Percentiles rank a stretch among this genome's conserved stretches.
phyloP scores from a whole-genome alignment of 768 basidiomycete species.

The Multifurca ochricompacta region DNA sequence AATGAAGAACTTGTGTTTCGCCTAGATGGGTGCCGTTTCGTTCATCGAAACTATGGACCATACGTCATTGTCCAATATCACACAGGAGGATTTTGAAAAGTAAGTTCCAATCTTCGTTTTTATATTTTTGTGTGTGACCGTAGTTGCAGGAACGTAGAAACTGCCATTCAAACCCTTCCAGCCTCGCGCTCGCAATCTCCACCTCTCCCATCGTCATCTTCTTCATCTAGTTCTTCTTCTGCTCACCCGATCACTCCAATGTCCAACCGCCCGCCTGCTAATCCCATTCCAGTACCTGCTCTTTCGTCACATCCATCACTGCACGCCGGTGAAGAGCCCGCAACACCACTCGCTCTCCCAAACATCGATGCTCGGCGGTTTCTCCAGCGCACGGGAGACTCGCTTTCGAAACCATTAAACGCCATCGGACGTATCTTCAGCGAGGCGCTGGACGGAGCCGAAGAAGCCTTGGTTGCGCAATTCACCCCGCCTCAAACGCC shows the following conservation, averaged over 20 bases:
- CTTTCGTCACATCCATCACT: constrained; percentile 25
- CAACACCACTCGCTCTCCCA: constrained; percentile 64
- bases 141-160: constrained; percentile 45
- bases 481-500: constrained; percentile 26
- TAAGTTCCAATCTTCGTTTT: constrained; percentile 26
- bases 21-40: constrained; percentile 89
- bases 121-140: background rate
- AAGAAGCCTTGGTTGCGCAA: constrained; percentile 30
- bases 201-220: constrained; percentile 25
- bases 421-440: constrained; percentile 85
- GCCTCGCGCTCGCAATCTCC: constrained; percentile 30
- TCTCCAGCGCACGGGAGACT: constrained; percentile 85
- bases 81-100: constrained; percentile 89
- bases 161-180: constrained; percentile 45
- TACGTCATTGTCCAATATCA: constrained; percentile 86
- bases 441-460: constrained; percentile 68
- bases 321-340: constrained; percentile 84
- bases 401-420: constrained; percentile 82
- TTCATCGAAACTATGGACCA: constrained; percentile 99
- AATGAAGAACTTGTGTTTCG: background rate
- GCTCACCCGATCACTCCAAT: constrained; percentile 24
- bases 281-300: constrained; percentile 19
- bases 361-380: constrained; percentile 69
- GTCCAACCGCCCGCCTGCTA: constrained; percentile 12
- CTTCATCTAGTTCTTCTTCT: constrained; percentile 24